Evolutionary conservation across 176 grass and related monocot species (phyloP).

Genomic region (Otatea glauca): DNA sequence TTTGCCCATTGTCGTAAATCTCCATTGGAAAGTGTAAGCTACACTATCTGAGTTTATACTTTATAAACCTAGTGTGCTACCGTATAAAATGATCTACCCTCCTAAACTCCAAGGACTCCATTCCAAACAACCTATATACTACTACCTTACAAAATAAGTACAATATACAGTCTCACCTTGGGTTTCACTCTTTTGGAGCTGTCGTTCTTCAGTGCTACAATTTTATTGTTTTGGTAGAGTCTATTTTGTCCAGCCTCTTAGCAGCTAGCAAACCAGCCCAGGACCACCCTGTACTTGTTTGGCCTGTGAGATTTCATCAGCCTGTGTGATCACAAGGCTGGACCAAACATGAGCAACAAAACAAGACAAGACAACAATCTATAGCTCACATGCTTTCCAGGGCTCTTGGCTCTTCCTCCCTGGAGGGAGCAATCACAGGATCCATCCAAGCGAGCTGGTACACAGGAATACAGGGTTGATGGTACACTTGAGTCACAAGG

Average conservation of each 20-base stretch:
- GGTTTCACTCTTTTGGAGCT: not conserved
- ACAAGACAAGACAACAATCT: slow-evolving; percentile 38
- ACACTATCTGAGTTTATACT: not conserved
- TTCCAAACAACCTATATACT: not conserved
- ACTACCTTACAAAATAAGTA: not conserved
- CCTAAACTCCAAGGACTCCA: not conserved
- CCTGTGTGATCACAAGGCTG: slow-evolving; percentile 27
- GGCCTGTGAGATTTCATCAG: slow-evolving; percentile 42
- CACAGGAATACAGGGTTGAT: slow-evolving; percentile 23
- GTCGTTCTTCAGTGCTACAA: not conserved
- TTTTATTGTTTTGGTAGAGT: slow-evolving; percentile 30
- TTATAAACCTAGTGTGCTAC: not conserved
- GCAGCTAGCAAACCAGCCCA: not conserved
- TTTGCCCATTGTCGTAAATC: not conserved
- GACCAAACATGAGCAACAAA: slow-evolving; percentile 12
- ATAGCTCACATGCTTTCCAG: slow-evolving; percentile 56
- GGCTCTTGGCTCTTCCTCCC: slow-evolving; percentile 49
- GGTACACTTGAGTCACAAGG: slow-evolving; percentile 53
- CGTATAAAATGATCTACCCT: not conserved
- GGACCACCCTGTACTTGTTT: slow-evolving; percentile 17
- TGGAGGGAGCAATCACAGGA: slow-evolving; percentile 31
- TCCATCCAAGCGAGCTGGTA: slow-evolving; percentile 21
- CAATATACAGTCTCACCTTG: not conserved
- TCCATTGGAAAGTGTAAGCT: too few species aligned
- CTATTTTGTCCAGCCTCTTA: slow-evolving; percentile 44